Base-by-base conservation (phyloP, 1,139 yeast species). In the Sugiyamaella xylanicola region DNA sequence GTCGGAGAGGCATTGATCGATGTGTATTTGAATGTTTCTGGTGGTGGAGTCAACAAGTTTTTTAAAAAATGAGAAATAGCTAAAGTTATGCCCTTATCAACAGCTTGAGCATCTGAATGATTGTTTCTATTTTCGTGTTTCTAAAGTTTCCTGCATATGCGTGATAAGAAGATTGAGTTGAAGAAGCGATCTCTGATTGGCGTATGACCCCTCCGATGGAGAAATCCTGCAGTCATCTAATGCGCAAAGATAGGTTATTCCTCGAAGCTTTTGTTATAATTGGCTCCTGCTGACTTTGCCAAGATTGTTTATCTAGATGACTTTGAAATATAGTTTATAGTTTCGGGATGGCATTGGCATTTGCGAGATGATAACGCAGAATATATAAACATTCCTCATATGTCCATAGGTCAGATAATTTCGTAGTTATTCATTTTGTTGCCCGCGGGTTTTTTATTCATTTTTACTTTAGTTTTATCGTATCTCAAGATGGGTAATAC, bases 401-500 rank as follows among this genome's bases (percentile, higher is more conserved):
- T n/a, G n/a, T n/a, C n/a, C n/a, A n/a, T n/a, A n/a, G n/a, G n/a
- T n/a, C n/a, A n/a, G n/a, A n/a, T n/a, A n/a, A n/a, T n/a, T n/a
- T n/a, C n/a, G n/a, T n/a, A n/a, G n/a, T n/a, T n/a, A n/a, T n/a
- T 25, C 32, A 25, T 25, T 11, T 25, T 25, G 32, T 11, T 11
- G 11, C 5, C 11, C 11, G 5, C 32, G 9, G 5, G 9, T 25
- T 25, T 11, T 25, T 25, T 25, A 25, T 7, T 25, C 32, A n/a
- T n/a, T 25, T n/a, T 32, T 32, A 32, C 5, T 8, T 32, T 4
- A n/a, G 15, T 32, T n/a, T n/a, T 32, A 11, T 7, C 32, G 15
- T 15, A 11, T 4, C 15, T 32, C 20, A 46, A 35, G 32, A 46
- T 46, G 50, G 50, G 43, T 2, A 19, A 40, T 22, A 66, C 67